Conservation (phyloP, 2,329 filamentous ascomycete genomes). For the Decorospora gaudefroyi region DNA sequence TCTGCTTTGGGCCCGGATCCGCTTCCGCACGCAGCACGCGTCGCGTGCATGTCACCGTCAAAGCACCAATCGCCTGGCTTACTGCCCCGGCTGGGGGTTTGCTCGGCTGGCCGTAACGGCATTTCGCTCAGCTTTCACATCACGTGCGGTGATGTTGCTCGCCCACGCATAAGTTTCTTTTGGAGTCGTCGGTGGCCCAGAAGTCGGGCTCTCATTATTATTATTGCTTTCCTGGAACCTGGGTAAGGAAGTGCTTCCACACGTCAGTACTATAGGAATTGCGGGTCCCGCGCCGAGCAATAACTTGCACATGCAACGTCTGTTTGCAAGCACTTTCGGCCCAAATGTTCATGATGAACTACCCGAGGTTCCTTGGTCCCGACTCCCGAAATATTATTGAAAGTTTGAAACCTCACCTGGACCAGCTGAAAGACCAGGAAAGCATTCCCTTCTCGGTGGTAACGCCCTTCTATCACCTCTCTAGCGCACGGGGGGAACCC, state of each 20-base stretch:
- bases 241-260: neutral
- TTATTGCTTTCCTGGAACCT: too few species aligned
- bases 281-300: slow-evolving; percentile 20
- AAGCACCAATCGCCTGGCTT: slow-evolving; percentile 28
- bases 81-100: slow-evolving; percentile 34
- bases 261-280: neutral
- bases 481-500: slow-evolving; percentile 42
- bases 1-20: slow-evolving; percentile 28
- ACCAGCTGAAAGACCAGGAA: slow-evolving; percentile 4
- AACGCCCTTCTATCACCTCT: slow-evolving; percentile 15
- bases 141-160: slow-evolving; percentile 7
- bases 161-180: slow-evolving; percentile 3
- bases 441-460: slow-evolving; percentile 20
- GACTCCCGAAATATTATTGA: slow-evolving; percentile 8
- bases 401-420: slow-evolving; percentile 5
- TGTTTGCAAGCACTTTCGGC: too few species aligned
- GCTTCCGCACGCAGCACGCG: slow-evolving; percentile 38
- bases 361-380: slow-evolving; percentile 8
- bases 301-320: slow-evolving; percentile 11
- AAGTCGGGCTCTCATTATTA: too few species aligned
- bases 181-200: too few species aligned
- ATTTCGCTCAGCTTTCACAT: slow-evolving; percentile 8
- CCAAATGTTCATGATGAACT: too few species aligned
- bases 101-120: slow-evolving; percentile 23
- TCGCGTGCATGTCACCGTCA: slow-evolving; percentile 31